These are phyloP conservation scores for Microascus cirrosus DNA, from an alignment of 2,329 filamentous ascomycete species.

Conservation along the genomic window DNA sequence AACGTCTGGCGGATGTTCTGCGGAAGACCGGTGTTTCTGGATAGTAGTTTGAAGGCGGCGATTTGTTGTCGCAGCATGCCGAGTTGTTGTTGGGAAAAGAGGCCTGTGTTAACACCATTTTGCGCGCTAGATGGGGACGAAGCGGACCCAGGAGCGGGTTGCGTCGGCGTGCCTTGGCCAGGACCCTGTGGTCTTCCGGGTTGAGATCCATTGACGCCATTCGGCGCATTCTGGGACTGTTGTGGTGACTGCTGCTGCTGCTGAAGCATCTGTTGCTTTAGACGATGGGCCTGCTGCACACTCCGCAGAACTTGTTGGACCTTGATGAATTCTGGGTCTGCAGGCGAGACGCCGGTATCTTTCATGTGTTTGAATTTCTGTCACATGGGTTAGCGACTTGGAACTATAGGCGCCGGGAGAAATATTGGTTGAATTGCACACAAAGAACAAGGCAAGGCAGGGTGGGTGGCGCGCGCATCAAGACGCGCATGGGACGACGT, in stretches of 20 bases:
- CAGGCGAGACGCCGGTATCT: slow-evolving; percentile 65
- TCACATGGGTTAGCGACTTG: neutral
- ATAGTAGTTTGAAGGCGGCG: slow-evolving; percentile 78
- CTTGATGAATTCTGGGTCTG: slow-evolving; percentile 82
- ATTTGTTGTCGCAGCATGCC: slow-evolving; percentile 75
- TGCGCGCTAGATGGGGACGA: slow-evolving; percentile 8
- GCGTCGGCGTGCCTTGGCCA: slow-evolving; percentile 10
- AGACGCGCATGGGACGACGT: slow-evolving; percentile 17
- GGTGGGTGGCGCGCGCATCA: slow-evolving; percentile 2
- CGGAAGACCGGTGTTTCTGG: slow-evolving; percentile 78
- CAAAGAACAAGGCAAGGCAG: neutral
- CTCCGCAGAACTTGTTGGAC: slow-evolving; percentile 34
- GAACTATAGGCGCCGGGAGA: neutral
- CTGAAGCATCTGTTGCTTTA: slow-evolving; percentile 40
- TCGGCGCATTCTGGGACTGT: slow-evolving; percentile 41
- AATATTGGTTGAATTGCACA: neutral
- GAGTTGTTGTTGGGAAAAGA: slow-evolving; percentile 71
- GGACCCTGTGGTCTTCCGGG: slow-evolving; percentile 18
- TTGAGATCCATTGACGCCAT: slow-evolving; percentile 42
- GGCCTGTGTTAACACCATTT: slow-evolving; percentile 28
- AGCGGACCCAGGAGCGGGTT: slow-evolving; percentile 6
- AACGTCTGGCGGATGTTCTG: slow-evolving; percentile 70
- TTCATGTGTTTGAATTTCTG: slow-evolving; percentile 90
- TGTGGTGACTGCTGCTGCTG: slow-evolving; percentile 26
- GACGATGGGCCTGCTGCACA: slow-evolving; percentile 21